These are phyloP conservation scores for Penicillium verrucosum DNA, from an alignment of 2,329 filamentous ascomycete genomes.

Conservation along the genomic window DNA sequence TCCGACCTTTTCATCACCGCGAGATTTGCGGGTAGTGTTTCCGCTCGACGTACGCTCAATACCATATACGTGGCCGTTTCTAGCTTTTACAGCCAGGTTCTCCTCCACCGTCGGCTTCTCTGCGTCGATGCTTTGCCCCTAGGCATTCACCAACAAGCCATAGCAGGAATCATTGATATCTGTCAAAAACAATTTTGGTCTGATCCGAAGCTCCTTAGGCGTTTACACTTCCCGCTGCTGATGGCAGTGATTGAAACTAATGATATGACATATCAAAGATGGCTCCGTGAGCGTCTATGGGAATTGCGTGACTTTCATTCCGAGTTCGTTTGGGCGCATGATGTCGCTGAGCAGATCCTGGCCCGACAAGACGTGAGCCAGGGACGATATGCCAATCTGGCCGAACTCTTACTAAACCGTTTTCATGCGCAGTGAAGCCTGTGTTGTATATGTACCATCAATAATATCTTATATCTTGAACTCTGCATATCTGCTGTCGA, in stretches of 20 bases:
- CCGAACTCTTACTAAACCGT: conserved; percentile 25
- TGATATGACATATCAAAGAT: conserved; percentile 28
- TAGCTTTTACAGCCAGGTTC: conserved; percentile 34
- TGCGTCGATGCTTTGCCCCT: conserved; percentile 18
- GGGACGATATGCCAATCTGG: conserved; percentile 26
- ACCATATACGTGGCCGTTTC: conserved; percentile 36
- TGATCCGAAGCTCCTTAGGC: conserved; percentile 31
- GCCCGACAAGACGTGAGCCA: conserved; percentile 26
- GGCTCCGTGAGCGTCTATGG: conserved; percentile 31
- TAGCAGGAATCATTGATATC: conserved; percentile 33
- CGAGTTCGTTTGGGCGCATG: conserved; percentile 31
- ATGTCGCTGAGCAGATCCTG: conserved; percentile 29
- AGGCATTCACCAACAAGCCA: conserved; percentile 28
- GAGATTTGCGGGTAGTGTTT: conserved; percentile 29
- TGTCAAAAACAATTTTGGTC: conserved; percentile 30
- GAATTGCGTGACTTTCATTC: conserved; percentile 30
- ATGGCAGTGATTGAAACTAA: conserved; percentile 36
- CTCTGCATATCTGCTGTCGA: neutral
- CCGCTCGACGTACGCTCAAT: conserved; percentile 33
- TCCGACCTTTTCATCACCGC: conserved; percentile 38
- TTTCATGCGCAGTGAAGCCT: conserved; percentile 14
- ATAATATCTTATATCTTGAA: conserved; percentile 9
- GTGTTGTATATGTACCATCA: conserved; percentile 13
- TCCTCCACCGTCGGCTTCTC: conserved; percentile 34
- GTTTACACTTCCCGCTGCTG: conserved; percentile 35